phyloP scores from a whole-genome alignment of 345 rosid species.

The Gossypium stocksii region DNA sequence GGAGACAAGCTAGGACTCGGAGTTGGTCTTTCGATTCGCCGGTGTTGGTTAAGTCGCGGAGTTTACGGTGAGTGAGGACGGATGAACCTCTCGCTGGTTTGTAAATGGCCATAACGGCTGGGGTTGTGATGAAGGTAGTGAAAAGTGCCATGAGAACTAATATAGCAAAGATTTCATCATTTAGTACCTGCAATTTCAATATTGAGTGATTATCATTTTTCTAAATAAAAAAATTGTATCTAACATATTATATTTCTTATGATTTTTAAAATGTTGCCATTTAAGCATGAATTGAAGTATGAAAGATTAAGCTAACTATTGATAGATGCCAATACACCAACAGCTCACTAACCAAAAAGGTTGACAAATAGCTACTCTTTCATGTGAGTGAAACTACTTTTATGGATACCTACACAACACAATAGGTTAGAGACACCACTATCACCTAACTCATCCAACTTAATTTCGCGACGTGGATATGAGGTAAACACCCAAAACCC shows the following conservation, averaged over 20 bases:
- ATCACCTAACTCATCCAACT: no score
- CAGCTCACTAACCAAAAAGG: neutral
- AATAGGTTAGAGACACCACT: no score
- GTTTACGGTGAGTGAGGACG: conserved; percentile 40
- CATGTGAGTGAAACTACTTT: no score
- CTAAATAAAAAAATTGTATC: no score
- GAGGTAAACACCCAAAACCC: no score
- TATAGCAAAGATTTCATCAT: conserved; percentile 76
- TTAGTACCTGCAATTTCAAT: conserved; percentile 49
- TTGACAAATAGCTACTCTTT: neutral
- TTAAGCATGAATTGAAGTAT: neutral
- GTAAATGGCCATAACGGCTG: conserved; percentile 67
- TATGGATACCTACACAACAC: no score
- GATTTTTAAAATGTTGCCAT: neutral
- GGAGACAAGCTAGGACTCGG: conserved; percentile 69
- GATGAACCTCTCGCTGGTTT: conserved; percentile 46
- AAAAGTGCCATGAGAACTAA: conserved; percentile 83
- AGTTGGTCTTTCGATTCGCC: conserved; percentile 40
- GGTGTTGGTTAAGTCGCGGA: conserved; percentile 37
- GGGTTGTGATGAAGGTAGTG: conserved; percentile 85
- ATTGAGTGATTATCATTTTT: no score
- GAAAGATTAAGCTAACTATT: neutral
- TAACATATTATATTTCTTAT: no score
- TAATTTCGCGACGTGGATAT: no score
- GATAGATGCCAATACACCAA: neutral